These are phyloP conservation scores for Theobroma grandiflorum DNA, from an alignment of 441 rosid genomes.

Conservation along the genomic window DNA sequence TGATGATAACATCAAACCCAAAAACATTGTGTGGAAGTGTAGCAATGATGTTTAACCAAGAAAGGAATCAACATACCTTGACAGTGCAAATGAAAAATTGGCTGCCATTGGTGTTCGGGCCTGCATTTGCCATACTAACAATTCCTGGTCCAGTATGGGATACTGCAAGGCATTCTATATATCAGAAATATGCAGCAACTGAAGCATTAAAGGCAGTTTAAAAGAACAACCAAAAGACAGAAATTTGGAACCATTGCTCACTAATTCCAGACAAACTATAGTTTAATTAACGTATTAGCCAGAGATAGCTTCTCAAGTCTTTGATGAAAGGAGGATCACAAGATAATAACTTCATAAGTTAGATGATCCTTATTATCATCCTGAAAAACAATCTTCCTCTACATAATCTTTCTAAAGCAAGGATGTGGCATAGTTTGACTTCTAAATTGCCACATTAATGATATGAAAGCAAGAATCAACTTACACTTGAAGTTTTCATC, in stretches of 20 bases:
- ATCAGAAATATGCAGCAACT: constrained; percentile 23
- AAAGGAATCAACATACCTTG: constrained; percentile 56
- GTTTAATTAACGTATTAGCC: constrained; percentile 2
- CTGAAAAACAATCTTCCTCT: not conserved
- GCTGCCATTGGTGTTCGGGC: constrained; percentile 98
- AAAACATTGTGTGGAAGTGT: not conserved
- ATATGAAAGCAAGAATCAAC: constrained; percentile 37
- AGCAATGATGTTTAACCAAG: not conserved
- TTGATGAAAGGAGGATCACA: not conserved
- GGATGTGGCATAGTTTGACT: constrained; percentile 6
- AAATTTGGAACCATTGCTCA: constrained; percentile 2
- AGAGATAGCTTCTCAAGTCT: not conserved
- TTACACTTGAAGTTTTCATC: constrained; percentile 98
- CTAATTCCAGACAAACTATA: not conserved
- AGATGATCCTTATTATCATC: not conserved
- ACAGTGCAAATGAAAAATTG: constrained; percentile 98
- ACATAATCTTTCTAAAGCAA: not conserved
- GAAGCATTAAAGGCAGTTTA: constrained; percentile 7
- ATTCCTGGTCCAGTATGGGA: constrained; percentile 91
- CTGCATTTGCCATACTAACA: constrained; percentile 98
- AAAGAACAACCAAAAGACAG: not conserved
- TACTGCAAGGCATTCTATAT: constrained; percentile 60
- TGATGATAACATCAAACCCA: not conserved
- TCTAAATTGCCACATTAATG: not conserved
- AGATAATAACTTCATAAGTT: not conserved